Conservation (phyloP, 2,329 filamentous ascomycete species). For the Dactylellina haptotyla region DNA sequence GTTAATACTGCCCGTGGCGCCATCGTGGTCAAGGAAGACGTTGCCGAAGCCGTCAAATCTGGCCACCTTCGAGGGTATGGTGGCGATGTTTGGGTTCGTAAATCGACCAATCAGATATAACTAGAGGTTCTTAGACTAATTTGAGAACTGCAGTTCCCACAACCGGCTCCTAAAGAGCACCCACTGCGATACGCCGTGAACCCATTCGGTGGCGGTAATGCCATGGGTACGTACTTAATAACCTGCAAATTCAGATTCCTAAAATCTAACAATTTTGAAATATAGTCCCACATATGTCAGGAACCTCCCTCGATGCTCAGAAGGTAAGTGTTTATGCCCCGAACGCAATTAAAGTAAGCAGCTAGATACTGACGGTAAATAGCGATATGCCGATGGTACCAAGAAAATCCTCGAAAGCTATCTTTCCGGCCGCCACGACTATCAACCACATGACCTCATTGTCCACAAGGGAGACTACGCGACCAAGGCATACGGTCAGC, state of each 20-base stretch:
- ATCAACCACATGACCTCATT: constrained; percentile 89
- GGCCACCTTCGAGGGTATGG: constrained; percentile 91
- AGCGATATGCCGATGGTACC: constrained; percentile 82
- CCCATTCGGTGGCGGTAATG: constrained; percentile 95
- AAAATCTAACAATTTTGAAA: background rate
- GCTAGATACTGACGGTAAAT: background rate
- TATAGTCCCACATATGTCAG: constrained; percentile 92
- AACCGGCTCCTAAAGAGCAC: constrained; percentile 94
- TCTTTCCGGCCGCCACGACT: constrained; percentile 86
- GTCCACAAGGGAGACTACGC: constrained; percentile 90
- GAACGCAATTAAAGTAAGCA: background rate
- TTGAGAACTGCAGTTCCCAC: constrained; percentile 78
- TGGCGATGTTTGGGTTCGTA: constrained; percentile 57
- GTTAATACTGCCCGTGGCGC: constrained; percentile 98
- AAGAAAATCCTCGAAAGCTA: constrained; percentile 93
- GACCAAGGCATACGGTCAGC: constrained; percentile 89
- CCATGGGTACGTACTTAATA: constrained; percentile 69
- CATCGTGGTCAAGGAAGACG: constrained; percentile 99
- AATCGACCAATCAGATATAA: background rate
- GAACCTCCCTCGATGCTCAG: constrained; percentile 98
- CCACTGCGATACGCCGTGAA: constrained; percentile 90
- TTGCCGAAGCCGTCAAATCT: constrained; percentile 88
- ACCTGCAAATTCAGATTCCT: background rate
- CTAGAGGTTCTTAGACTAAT: background rate
- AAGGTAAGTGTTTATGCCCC: constrained; percentile 61